These are phyloP conservation scores for Parasitella parasitica DNA, from an alignment of 371 early-diverging fungal genomes.

Conservation along the genomic window DNA sequence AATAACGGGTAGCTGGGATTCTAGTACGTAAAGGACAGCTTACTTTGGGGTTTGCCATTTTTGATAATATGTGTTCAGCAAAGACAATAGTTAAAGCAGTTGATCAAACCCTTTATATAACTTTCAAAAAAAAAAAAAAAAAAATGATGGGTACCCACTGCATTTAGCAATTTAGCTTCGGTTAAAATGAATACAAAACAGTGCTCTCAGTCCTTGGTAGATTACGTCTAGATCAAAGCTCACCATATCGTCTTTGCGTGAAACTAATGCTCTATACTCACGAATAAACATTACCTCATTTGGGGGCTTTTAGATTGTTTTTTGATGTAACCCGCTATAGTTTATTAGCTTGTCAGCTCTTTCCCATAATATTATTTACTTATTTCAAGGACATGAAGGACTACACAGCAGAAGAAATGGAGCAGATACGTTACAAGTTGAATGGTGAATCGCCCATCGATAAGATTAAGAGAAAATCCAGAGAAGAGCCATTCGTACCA, in stretches of 20 bases:
- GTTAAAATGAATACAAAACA: neutral
- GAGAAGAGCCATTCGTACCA: slow-evolving; percentile 51
- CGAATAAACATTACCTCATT: slow-evolving; percentile 15
- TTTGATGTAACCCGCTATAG: neutral
- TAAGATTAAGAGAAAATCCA: slow-evolving; percentile 44
- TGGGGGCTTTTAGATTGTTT: too few species aligned
- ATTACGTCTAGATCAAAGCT: neutral
- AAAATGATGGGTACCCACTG: neutral
- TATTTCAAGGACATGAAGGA: slow-evolving; percentile 10
- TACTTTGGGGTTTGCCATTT: slow-evolving; percentile 14
- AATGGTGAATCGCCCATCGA: slow-evolving; percentile 41
- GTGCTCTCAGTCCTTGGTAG: neutral
- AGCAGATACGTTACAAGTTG: slow-evolving; percentile 37
- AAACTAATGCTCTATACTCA: too few species aligned
- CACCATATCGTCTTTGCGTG: slow-evolving; percentile 1
- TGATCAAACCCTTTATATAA: neutral
- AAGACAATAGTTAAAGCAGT: neutral
- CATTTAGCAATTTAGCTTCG: neutral
- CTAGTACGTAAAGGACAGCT: neutral
- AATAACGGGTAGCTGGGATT: neutral
- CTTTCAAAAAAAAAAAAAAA: neutral
- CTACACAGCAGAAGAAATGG: slow-evolving; percentile 37
- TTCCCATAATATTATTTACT: neutral
- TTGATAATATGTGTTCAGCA: neutral
- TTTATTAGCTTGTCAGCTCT: neutral